Conservation (phyloP, 345 rosid species). For the Boechera retrofracta region DNA sequence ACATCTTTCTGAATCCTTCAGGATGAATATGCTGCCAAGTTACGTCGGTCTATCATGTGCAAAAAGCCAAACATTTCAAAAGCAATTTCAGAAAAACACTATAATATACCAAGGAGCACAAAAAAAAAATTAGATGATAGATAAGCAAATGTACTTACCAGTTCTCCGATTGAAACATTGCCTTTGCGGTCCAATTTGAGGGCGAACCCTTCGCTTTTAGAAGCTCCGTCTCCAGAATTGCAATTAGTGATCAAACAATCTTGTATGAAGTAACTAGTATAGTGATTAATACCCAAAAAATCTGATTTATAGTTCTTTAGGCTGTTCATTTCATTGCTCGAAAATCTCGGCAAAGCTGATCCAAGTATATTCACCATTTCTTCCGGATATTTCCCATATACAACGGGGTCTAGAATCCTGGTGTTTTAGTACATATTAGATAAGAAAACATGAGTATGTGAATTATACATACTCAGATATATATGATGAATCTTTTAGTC, state of each 20-base stretch:
- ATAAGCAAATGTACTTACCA: slow-evolving; percentile 47
- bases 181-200: slow-evolving; percentile 47
- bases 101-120: background rate
- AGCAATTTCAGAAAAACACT: background rate
- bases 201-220: slow-evolving; percentile 56
- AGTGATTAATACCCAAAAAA: slow-evolving; percentile 75
- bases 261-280: slow-evolving; percentile 61
- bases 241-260: slow-evolving; percentile 63
- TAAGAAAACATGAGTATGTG: background rate
- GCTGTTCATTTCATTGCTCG: slow-evolving; percentile 49
- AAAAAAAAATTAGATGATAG: background rate
- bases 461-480: background rate
- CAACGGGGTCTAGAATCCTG: slow-evolving; percentile 74
- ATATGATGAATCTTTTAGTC: background rate
- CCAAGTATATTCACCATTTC: slow-evolving; percentile 66
- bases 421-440: background rate
- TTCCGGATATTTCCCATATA: slow-evolving; percentile 61
- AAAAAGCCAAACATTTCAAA: background rate
- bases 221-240: slow-evolving; percentile 57
- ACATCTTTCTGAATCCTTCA: slow-evolving; percentile 52
- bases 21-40: slow-evolving; percentile 62
- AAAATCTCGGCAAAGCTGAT: slow-evolving; percentile 55
- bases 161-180: slow-evolving; percentile 57
- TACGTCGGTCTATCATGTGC: slow-evolving; percentile 53
- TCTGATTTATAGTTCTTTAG: slow-evolving; percentile 53